Percentiles rank a stretch among this genome's conserved stretches.
Evolutionary conservation across 1,284 basidiomycete species (phyloP).

Genomic region (Acaromyces ingoldii): DNA sequence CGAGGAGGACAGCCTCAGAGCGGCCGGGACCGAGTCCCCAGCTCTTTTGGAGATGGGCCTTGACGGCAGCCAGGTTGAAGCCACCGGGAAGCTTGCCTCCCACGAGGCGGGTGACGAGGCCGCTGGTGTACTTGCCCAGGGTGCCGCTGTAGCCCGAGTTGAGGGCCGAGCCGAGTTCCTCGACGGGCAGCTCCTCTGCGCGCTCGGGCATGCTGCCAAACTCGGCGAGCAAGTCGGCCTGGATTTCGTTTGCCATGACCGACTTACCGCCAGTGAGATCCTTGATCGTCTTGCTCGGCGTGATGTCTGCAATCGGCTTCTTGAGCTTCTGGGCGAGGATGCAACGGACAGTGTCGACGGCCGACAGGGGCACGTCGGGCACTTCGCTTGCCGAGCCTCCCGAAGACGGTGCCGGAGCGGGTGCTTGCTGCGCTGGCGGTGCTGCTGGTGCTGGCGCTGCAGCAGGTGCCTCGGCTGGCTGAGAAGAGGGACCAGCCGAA

Average conservation of each 20-base stretch:
- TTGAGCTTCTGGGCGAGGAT: conserved; percentile 98
- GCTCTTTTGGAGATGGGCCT: conserved; percentile 55
- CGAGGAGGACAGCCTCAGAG: conserved; percentile 81
- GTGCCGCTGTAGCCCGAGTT: conserved; percentile 73
- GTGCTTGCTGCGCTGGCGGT: conserved; percentile 55
- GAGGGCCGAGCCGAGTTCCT: conserved; percentile 81
- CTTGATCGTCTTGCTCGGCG: conserved; percentile 92
- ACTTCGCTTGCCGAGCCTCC: conserved; percentile 61
- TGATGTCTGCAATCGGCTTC: conserved; percentile 83
- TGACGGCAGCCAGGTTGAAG: conserved; percentile 92
- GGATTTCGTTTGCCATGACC: conserved; percentile 92
- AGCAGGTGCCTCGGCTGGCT: conserved; percentile 52
- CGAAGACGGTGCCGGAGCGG: conserved; percentile 57
- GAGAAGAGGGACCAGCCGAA: conserved; percentile 55
- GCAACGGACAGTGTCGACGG: conserved; percentile 77
- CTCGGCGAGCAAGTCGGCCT: conserved; percentile 70
- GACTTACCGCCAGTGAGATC: conserved; percentile 98
- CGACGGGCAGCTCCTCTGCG: conserved; percentile 86
- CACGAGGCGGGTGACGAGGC: conserved; percentile 83
- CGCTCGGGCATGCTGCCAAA: conserved; percentile 69
- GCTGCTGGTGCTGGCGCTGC: conserved; percentile 53
- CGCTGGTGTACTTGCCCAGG: conserved; percentile 93
- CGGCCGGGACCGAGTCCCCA: conserved; percentile 86
- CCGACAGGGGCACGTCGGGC: conserved; percentile 85
- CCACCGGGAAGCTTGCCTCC: conserved; percentile 98